Evolutionary conservation across 768 basidiomycete genomes (phyloP).

Genomic region (Vararia minispora): DNA sequence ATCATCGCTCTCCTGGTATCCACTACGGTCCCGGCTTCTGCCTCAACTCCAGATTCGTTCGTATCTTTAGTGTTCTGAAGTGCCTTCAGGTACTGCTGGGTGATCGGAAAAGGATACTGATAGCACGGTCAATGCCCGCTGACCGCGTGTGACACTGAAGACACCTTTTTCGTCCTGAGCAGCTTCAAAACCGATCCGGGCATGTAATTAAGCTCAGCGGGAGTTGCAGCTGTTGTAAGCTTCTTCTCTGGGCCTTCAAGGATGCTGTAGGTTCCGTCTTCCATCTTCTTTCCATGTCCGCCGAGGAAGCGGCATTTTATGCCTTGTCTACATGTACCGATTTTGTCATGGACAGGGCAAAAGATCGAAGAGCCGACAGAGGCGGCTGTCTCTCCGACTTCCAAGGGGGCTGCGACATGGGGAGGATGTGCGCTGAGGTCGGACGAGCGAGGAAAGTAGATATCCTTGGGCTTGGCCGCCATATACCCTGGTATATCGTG

Average conservation of each 20-base stretch:
- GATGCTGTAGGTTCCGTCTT: constrained; percentile 32
- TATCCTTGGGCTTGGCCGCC: constrained; percentile 60
- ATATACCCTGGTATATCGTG: constrained; percentile 77
- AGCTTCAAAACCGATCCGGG: constrained; percentile 44
- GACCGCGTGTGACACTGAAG: constrained; percentile 2
- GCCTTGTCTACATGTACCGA: constrained; percentile 73
- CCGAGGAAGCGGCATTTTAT: constrained; percentile 89
- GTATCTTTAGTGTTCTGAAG: constrained; percentile 22
- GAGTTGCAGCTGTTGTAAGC: constrained; percentile 31
- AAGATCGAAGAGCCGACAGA: constrained; percentile 34
- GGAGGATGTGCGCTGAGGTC: constrained; percentile 38
- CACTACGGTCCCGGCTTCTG: constrained; percentile 2
- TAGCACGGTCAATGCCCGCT: no score
- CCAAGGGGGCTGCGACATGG: constrained; percentile 17
- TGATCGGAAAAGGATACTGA: constrained; percentile 59
- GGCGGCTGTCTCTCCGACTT: constrained; percentile 20
- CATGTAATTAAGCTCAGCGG: constrained; percentile 62
- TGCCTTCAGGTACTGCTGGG: constrained; percentile 50
- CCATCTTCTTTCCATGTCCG: constrained; percentile 49
- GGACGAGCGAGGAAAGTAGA: constrained; percentile 40
- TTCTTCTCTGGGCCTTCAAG: constrained; percentile 50
- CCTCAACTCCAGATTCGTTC: constrained; percentile 8
- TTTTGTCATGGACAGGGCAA: constrained; percentile 60
- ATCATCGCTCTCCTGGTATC: no score
- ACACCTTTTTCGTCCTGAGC: constrained; percentile 60